phyloP scores from a whole-genome alignment of 129 eudicot genomes.

The Lonicera japonica region DNA sequence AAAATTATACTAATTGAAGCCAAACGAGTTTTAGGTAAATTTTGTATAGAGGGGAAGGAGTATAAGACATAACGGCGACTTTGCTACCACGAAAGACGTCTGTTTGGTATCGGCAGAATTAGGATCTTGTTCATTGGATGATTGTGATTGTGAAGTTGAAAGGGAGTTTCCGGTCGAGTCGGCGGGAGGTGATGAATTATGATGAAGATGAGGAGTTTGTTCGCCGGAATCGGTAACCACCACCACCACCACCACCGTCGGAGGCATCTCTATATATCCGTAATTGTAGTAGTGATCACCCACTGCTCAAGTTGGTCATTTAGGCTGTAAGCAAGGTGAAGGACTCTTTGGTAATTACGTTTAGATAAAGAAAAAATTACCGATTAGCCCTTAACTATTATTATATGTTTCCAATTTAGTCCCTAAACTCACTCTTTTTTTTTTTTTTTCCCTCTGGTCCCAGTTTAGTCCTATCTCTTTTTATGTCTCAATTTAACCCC shows the following conservation, averaged over 20 bases:
- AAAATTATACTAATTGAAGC: neutral
- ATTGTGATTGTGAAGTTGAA: slow-evolving; percentile 16
- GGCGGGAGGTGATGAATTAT: slow-evolving; percentile 7
- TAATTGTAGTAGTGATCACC: too few relatives aligned
- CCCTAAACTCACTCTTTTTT: too few relatives aligned
- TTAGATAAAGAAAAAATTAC: too few relatives aligned
- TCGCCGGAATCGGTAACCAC: slow-evolving; percentile 36
- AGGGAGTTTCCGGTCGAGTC: slow-evolving; percentile 3
- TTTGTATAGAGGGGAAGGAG: too few relatives aligned
- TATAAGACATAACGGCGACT: slow-evolving; percentile 55
- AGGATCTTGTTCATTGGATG: slow-evolving; percentile 17
- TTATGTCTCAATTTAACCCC: too few relatives aligned
- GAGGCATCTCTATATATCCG: neutral
- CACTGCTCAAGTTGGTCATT: too few relatives aligned
- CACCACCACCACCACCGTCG: slow-evolving; percentile 24
- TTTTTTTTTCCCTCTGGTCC: too few relatives aligned
- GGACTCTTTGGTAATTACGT: too few relatives aligned
- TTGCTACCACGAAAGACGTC: slow-evolving; percentile 88
- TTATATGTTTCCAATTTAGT: too few relatives aligned
- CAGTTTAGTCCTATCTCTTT: too few relatives aligned
- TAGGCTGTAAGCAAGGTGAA: too few relatives aligned
- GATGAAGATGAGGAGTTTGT: slow-evolving; percentile 49
- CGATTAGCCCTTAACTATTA: too few relatives aligned
- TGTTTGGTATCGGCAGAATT: slow-evolving; percentile 26
- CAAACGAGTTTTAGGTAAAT: neutral